Conservation (phyloP, 2,329 filamentous ascomycete species). For the Coniochaeta hoffmannii region DNA sequence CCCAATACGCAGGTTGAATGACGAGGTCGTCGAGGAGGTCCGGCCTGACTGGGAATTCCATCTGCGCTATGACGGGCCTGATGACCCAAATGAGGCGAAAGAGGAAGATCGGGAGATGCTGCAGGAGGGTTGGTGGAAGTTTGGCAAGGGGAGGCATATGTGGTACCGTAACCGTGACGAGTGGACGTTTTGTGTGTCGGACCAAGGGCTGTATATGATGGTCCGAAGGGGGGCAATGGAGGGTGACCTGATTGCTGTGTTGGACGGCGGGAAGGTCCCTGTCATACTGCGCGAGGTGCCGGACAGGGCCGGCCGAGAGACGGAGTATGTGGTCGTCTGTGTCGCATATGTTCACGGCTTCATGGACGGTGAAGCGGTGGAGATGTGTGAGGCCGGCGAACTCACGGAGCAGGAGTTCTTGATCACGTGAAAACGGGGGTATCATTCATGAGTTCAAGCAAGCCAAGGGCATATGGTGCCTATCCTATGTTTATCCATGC, state of each 20-base stretch:
- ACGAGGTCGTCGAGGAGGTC: neutral
- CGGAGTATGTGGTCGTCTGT: slow-evolving; percentile 5
- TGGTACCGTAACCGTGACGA: slow-evolving; percentile 3
- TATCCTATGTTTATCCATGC: neutral
- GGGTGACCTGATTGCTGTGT: slow-evolving; percentile 5
- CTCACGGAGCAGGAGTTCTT: slow-evolving; percentile 1
- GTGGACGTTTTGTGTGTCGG: slow-evolving; percentile 6
- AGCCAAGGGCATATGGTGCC: neutral
- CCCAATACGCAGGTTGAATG: slow-evolving; percentile 5
- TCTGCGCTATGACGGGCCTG: neutral
- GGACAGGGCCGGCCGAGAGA: neutral
- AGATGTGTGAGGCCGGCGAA: neutral
- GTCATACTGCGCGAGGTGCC: slow-evolving; percentile 4
- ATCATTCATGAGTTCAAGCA: neutral
- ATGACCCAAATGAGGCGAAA: neutral
- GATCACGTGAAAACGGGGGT: neutral
- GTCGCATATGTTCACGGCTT: slow-evolving; percentile 15
- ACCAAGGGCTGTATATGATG: slow-evolving; percentile 7
- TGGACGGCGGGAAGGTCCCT: slow-evolving; percentile 9
- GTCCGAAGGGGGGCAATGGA: neutral
- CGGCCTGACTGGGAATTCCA: neutral
- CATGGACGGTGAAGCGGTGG: slow-evolving; percentile 14
- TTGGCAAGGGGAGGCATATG: slow-evolving; percentile 2
- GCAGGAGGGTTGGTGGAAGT: neutral
- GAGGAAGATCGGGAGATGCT: neutral